phyloP scores from a whole-genome alignment of 768 basidiomycete species.

The Xerocomellus chrysenteron region DNA sequence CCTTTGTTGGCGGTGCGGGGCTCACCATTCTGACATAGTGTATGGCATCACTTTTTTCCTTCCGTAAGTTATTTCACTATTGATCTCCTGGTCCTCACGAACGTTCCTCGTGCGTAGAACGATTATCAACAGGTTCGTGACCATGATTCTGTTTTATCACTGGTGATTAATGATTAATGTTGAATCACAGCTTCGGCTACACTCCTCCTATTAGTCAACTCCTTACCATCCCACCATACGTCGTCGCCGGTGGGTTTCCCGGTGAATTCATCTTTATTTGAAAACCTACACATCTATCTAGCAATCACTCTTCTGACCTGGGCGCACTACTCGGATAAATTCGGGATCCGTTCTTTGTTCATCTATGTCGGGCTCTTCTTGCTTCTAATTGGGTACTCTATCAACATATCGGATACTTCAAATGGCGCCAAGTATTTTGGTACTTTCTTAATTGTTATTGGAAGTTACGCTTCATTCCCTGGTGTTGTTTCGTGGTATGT shows the following conservation, averaged over 20 bases:
- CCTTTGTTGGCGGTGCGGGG: not conserved
- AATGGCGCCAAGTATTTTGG: conserved; percentile 68
- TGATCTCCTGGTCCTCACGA: not conserved
- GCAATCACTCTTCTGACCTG: conserved; percentile 53
- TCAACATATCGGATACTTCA: conserved; percentile 57
- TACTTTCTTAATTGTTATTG: conserved; percentile 64
- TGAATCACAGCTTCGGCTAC: conserved; percentile 53
- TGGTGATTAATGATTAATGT: not conserved
- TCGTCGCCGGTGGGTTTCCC: conserved; percentile 53
- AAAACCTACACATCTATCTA: conserved; percentile 19
- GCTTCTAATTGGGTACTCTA: conserved; percentile 57
- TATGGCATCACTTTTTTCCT: conserved; percentile 72
- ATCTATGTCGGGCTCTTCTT: conserved; percentile 50
- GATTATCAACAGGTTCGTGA: conserved; percentile 50
- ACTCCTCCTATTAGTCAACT: conserved; percentile 56
- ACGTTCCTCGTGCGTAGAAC: conserved; percentile 37
- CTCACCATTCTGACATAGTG: conserved; percentile 37
- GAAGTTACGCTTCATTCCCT: conserved; percentile 57
- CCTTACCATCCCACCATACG: conserved; percentile 67
- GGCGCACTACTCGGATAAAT: conserved; percentile 58
- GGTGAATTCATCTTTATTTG: not conserved
- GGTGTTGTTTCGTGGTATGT: conserved; percentile 59
- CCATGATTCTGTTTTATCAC: not conserved
- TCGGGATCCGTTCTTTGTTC: conserved; percentile 55
- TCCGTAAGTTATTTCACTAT: conserved; percentile 47